Conservation (phyloP, 2,329 filamentous ascomycete genomes). For the Ophiocordyceps australis region DNA sequence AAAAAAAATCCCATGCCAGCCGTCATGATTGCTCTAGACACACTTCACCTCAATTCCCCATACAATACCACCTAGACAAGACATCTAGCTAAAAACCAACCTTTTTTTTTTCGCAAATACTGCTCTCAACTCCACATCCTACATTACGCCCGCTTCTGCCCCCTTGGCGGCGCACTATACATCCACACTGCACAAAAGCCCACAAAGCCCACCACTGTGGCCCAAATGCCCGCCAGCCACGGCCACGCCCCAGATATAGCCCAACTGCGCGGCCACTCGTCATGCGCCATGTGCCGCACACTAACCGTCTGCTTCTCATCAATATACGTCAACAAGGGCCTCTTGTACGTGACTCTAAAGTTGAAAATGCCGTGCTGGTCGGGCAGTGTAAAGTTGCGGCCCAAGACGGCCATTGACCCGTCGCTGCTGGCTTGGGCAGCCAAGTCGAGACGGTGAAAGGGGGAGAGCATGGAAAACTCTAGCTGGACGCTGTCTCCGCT, state of each 20-base stretch:
- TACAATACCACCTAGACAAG: too few relatives aligned
- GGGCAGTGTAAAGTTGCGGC: constrained; percentile 60
- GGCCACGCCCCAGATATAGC: constrained; percentile 84
- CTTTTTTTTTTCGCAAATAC: too few relatives aligned
- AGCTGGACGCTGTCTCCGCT: constrained; percentile 65
- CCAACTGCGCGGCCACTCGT: constrained; percentile 88
- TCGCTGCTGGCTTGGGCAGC: constrained; percentile 34
- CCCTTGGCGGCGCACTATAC: constrained; percentile 36
- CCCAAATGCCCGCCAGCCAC: constrained; percentile 78
- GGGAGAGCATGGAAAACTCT: constrained; percentile 96
- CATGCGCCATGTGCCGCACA: constrained; percentile 89
- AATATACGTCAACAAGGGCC: constrained; percentile 73
- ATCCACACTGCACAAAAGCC: constrained; percentile 79
- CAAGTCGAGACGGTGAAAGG: constrained; percentile 79
- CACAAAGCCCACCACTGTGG: constrained; percentile 70
- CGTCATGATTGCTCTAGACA: too few relatives aligned
- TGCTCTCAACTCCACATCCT: too few relatives aligned
- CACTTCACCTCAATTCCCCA: too few relatives aligned
- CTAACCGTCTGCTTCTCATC: constrained; percentile 94
- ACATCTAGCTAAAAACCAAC: too few relatives aligned
- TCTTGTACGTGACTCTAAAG: constrained; percentile 94
- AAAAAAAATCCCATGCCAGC: too few relatives aligned
- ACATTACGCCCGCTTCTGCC: constrained; percentile 13
- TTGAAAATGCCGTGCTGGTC: constrained; percentile 99
- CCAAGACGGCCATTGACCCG: constrained; percentile 54